Conservation (phyloP, 192 early-diverging fungal genomes). For the Lobosporangium transversale region DNA sequence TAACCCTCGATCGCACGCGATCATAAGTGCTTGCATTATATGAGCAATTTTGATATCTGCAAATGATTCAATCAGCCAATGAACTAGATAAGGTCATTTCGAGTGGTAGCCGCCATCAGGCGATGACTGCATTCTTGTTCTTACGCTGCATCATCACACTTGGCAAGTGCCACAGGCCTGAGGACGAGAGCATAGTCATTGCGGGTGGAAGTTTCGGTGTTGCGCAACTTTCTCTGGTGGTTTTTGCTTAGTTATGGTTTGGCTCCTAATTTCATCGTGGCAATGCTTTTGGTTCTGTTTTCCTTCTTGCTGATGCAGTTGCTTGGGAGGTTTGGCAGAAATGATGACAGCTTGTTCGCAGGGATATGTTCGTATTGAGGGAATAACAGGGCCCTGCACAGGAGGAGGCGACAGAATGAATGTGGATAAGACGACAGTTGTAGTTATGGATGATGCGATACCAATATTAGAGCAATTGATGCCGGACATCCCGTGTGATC, state of each 20-base stretch:
- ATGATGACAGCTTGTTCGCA: too few species aligned
- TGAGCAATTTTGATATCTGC: slow-evolving; percentile 43
- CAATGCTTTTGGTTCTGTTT: too few species aligned
- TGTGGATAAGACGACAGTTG: too few species aligned
- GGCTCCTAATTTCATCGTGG: too few species aligned
- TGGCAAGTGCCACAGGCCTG: slow-evolving; percentile 19
- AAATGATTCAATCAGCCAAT: slow-evolving; percentile 43
- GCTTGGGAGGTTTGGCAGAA: neutral
- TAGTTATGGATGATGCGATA: too few species aligned
- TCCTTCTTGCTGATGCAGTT: neutral
- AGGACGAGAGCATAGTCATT: slow-evolving; percentile 27
- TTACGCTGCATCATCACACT: slow-evolving; percentile 45
- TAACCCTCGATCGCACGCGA: slow-evolving; percentile 38
- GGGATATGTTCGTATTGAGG: too few species aligned
- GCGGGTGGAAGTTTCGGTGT: neutral
- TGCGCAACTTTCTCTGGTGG: neutral
- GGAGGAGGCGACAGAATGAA: too few species aligned
- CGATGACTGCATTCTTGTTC: slow-evolving; percentile 34
- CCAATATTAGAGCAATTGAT: too few species aligned
- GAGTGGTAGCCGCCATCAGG: slow-evolving; percentile 38
- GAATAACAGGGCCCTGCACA: too few species aligned
- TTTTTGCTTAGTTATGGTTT: too few species aligned
- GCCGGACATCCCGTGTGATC: too few species aligned
- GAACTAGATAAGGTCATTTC: slow-evolving; percentile 39
- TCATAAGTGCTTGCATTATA: slow-evolving; percentile 45